These are phyloP conservation scores for Mortierella sp. DNA, from an alignment of 371 early-diverging fungal genomes.

Conservation along the genomic window DNA sequence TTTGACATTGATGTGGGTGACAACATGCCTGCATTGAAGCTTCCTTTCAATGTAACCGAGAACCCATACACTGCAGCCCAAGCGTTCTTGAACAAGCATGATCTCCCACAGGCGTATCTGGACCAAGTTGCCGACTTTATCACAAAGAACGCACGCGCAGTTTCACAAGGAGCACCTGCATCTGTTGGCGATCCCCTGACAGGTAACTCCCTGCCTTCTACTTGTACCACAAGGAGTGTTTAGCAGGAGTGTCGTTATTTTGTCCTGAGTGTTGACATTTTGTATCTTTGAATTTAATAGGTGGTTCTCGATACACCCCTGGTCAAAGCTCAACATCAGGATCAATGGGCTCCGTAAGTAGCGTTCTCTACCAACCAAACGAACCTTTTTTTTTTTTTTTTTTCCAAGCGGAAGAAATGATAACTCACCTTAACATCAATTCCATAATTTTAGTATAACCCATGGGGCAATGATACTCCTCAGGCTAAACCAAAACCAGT, in stretches of 20 bases:
- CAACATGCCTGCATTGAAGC: slow-evolving; percentile 82
- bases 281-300: slow-evolving; percentile 2
- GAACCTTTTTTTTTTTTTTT: too few relatives aligned
- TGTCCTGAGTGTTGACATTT: slow-evolving; percentile 12
- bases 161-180: slow-evolving; percentile 56
- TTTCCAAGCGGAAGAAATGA: too few relatives aligned
- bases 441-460: slow-evolving; percentile 33
- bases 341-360: slow-evolving; percentile 38
- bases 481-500: slow-evolving; percentile 28
- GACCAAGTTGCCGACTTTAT: slow-evolving; percentile 97
- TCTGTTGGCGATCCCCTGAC: slow-evolving; percentile 77
- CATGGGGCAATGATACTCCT: slow-evolving; percentile 52
- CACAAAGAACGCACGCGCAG: slow-evolving; percentile 81
- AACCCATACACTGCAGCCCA: slow-evolving; percentile 96
- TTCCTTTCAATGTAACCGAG: slow-evolving; percentile 94
- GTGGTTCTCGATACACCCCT: slow-evolving; percentile 48
- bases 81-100: slow-evolving; percentile 83
- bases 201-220: slow-evolving; percentile 49
- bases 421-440: too few relatives aligned
- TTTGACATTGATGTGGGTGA: slow-evolving; percentile 96
- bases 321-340: slow-evolving; percentile 11
- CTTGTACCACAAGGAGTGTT: too few relatives aligned
- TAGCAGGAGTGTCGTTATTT: too few relatives aligned
- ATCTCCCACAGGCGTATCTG: slow-evolving; percentile 82
- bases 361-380: too few relatives aligned